A percentile compares a stretch with the other conserved stretches of the same genome.
Conservation (phyloP, 495 filamentous ascomycete species). For the Staphylotrichum longicolle region DNA sequence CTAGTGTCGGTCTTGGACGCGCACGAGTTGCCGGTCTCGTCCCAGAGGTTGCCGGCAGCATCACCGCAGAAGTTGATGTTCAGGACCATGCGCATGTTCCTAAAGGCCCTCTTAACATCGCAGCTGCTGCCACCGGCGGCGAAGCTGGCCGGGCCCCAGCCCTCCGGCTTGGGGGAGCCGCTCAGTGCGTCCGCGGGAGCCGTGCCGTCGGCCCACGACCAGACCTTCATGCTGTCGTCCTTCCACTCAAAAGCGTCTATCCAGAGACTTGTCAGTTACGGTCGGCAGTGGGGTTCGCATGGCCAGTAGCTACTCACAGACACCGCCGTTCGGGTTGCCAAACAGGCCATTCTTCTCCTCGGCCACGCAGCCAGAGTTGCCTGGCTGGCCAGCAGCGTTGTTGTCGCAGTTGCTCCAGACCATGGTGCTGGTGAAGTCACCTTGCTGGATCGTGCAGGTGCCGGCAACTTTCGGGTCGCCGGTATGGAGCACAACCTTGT, state of each 20-base stretch:
- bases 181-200: slow-evolving; percentile 48
- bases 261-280: slow-evolving; percentile 1
- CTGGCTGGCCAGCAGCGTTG: slow-evolving; percentile 29
- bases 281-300: too few relatives aligned
- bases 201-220: slow-evolving; percentile 60
- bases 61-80: slow-evolving; percentile 52
- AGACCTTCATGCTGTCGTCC: slow-evolving; percentile 62
- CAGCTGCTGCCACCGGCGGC: slow-evolving; percentile 43
- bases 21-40: slow-evolving; percentile 20
- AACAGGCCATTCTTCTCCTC: slow-evolving; percentile 48
- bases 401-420: slow-evolving; percentile 57
- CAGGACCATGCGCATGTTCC: slow-evolving; percentile 47
- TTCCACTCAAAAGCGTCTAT: slow-evolving; percentile 70
- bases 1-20: slow-evolving; percentile 16
- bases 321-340: slow-evolving; percentile 65
- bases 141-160: slow-evolving; percentile 67
- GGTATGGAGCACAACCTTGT: slow-evolving; percentile 74
- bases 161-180: slow-evolving; percentile 58
- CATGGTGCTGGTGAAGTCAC: slow-evolving; percentile 48
- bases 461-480: slow-evolving; percentile 55
- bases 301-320: slow-evolving; percentile 36
- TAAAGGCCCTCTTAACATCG: slow-evolving; percentile 45
- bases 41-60: slow-evolving; percentile 38
- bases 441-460: slow-evolving; percentile 52
- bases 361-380: slow-evolving; percentile 39